Evolutionary conservation across 1,284 basidiomycete species (phyloP), one percentile per base, ranked within the genome.

Genomic region (Pyrrhoderma lamaoense): DNA sequence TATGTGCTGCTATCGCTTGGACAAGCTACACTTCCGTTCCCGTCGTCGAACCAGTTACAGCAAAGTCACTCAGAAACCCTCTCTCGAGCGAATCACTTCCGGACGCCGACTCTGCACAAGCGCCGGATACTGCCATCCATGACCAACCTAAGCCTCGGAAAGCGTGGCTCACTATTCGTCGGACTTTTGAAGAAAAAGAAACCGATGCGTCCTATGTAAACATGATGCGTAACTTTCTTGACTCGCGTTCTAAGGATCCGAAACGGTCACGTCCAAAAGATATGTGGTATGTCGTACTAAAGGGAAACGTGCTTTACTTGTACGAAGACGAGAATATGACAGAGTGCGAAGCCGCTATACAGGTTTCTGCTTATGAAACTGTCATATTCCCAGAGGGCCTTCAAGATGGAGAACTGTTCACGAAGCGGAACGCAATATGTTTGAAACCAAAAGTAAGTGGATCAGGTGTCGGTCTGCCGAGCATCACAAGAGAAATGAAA

Each of bases 321-420:
- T 95, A 95, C 68, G 89, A 94, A 65, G 88, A 93, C 66, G 89
- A 94, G 67, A 75, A 73, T 22, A 88, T 89, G 81, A 77, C 77
- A 42, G 91, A 95, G 60, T 92, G 89, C 67, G 84, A 86, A 60
- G 89, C 85, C 2, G 92, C 83, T 9, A 78, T 97, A 45, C 85
- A 93, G 64, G 69, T 96, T 46, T 73, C 81, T 45, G 69, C 80
- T 8, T 87, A 92, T 65, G 75, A 84, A 46, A 84, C 93, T 37
- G 68, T 75, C 21, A 71, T 95, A 39, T 88, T 77, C 63, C 85
- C 86, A 11, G 82, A 85, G 59, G 80, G 79, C 18, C 70, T 85
- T 21, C 67, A 76, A 51, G 90, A 93, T 58, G 92, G 85, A 25
- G 92, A 95, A 67, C 72, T 96, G 54, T 97, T 89, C 64, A 79